Percentiles rank a stretch among this genome's conserved stretches.
Evolutionary conservation across 2,329 filamentous ascomycete genomes (phyloP).

Genomic region (Emmonsiellopsis sp.): DNA sequence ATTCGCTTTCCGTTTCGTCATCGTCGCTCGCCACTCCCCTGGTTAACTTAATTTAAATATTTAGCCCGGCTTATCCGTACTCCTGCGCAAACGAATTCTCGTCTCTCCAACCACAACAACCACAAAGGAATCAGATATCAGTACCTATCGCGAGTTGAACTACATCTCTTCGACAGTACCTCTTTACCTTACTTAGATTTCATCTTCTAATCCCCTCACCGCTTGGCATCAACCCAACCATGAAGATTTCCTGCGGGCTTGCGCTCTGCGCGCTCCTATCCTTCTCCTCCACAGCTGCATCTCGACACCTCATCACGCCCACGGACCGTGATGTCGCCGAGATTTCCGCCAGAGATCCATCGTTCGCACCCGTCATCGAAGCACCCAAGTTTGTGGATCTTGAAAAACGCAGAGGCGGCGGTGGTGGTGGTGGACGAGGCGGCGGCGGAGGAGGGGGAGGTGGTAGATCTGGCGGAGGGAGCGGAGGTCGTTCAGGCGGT

Average conservation of each 20-base stretch:
- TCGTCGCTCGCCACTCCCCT: no score
- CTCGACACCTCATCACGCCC: slow-evolving; percentile 15
- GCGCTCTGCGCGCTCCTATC: slow-evolving; percentile 19
- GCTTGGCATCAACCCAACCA: slow-evolving; percentile 8
- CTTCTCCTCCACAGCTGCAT: slow-evolving; percentile 20
- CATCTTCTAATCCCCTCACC: neutral
- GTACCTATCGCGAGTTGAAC: no score
- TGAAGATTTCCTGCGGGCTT: slow-evolving; percentile 25
- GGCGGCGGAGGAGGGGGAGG: slow-evolving; percentile 20
- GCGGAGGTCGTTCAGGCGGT: slow-evolving; percentile 13
- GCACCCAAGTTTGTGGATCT: slow-evolving; percentile 20
- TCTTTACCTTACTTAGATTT: neutral
- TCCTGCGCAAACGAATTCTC: no score
- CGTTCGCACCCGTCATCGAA: neutral
- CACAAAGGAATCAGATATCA: no score
- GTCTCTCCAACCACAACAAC: no score
- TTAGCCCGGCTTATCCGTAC: no score
- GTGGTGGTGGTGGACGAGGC: slow-evolving; percentile 34
- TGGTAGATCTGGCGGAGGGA: slow-evolving; percentile 14
- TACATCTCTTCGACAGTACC: neutral
- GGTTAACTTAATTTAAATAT: no score
- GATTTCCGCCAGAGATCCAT: neutral
- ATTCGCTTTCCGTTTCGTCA: no score
- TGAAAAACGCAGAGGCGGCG: slow-evolving; percentile 43
- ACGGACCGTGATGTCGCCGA: slow-evolving; percentile 11